Conservation (phyloP, 2,329 filamentous ascomycete genomes). For the Aquanectria penicillioides region DNA sequence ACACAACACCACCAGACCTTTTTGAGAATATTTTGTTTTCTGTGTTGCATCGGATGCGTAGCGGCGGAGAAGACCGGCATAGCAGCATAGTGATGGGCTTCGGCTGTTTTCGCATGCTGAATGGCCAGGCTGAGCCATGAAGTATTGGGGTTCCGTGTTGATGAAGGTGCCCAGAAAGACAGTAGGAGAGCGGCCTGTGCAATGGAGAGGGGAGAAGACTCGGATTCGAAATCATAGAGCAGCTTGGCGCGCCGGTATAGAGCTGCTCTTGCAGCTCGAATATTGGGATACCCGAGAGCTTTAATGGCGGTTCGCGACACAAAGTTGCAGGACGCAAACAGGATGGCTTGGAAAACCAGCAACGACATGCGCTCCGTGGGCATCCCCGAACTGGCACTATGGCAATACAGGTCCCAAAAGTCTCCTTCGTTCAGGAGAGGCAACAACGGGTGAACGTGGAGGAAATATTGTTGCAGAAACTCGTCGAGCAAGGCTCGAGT, state of each 20-base stretch:
- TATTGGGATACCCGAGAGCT: slow-evolving; percentile 53
- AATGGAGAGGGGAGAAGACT: slow-evolving; percentile 52
- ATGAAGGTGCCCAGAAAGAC: slow-evolving; percentile 53
- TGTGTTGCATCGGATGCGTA: slow-evolving; percentile 45
- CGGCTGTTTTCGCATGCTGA: slow-evolving; percentile 58
- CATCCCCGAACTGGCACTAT: slow-evolving; percentile 12
- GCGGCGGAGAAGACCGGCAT: slow-evolving; percentile 43
- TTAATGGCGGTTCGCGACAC: slow-evolving; percentile 52
- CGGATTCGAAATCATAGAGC: slow-evolving; percentile 56
- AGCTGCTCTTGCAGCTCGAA: slow-evolving; percentile 54
- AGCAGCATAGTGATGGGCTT: slow-evolving; percentile 54
- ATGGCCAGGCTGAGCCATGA: slow-evolving; percentile 61
- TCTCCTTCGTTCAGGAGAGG: slow-evolving; percentile 30
- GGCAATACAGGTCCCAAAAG: slow-evolving; percentile 36
- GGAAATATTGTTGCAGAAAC: slow-evolving; percentile 32
- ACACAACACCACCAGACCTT: slow-evolving; percentile 66
- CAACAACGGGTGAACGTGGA: slow-evolving; percentile 28
- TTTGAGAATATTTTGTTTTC: slow-evolving; percentile 56
- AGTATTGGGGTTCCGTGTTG: slow-evolving; percentile 53
- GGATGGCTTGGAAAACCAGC: slow-evolving; percentile 57
- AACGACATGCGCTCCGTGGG: slow-evolving; percentile 50
- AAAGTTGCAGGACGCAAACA: slow-evolving; percentile 57
- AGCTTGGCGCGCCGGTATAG: slow-evolving; percentile 54
- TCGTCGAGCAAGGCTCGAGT: slow-evolving; percentile 22
- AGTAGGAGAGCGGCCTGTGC: slow-evolving; percentile 55